These are phyloP conservation scores for Rosa lucieae DNA, from an alignment of 306 rosid species.

Conservation along the genomic window DNA sequence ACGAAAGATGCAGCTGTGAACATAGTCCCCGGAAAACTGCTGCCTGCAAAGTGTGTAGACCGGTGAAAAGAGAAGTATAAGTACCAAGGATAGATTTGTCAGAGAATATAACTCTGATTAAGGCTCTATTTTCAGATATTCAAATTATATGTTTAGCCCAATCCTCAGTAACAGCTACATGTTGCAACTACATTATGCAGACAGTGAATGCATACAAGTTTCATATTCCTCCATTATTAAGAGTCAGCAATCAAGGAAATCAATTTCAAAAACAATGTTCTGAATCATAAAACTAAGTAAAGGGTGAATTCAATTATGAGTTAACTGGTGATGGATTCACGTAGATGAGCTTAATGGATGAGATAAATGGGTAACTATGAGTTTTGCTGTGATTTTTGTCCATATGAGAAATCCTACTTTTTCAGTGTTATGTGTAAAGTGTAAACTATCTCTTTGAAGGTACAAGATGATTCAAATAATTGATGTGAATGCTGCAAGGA, in stretches of 20 bases:
- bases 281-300: not conserved
- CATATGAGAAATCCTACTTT: not conserved
- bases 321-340: not conserved
- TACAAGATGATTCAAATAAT: not conserved
- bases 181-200: constrained; percentile 4
- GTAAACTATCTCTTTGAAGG: not conserved
- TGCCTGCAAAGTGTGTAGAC: constrained; percentile 43
- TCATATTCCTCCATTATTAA: not conserved
- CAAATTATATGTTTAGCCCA: not conserved
- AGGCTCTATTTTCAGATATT: not conserved
- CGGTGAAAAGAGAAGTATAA: constrained; percentile 15
- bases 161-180: not conserved
- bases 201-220: not conserved
- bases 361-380: not conserved
- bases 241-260: not conserved
- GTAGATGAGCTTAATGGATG: not conserved
- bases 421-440: not conserved
- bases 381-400: not conserved
- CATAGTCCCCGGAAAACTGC: constrained; percentile 50
- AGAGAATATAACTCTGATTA: not conserved
- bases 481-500: constrained; percentile 2
- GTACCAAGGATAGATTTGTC: not conserved
- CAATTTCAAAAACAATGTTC: not conserved
- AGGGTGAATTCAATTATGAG: not conserved
- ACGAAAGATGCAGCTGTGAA: constrained; percentile 53